Evolutionary conservation across 306 rosid species (phyloP).

Genomic region (Quercus dentata): DNA sequence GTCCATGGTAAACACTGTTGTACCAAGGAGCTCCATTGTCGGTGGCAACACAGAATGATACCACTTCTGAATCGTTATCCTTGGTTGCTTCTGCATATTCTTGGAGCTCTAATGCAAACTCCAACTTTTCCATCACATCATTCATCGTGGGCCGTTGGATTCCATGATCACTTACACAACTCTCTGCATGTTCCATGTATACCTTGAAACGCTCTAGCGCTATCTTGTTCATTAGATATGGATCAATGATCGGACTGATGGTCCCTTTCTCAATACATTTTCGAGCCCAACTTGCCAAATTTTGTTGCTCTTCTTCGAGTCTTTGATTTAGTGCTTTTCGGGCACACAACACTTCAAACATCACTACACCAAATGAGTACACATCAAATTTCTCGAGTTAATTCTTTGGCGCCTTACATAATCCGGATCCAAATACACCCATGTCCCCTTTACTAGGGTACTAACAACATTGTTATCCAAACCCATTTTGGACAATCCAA

Average conservation of each 20-base stretch:
- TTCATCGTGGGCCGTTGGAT: constrained; percentile 52
- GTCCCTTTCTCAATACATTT: constrained; percentile 18
- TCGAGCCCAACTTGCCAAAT: constrained; percentile 12
- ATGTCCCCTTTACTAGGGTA: too few species aligned
- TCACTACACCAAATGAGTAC: constrained; percentile 31
- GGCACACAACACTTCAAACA: constrained; percentile 17
- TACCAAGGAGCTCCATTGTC: not conserved
- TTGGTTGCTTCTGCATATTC: not conserved
- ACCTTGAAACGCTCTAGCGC: constrained; percentile 27
- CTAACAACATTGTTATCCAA: too few species aligned
- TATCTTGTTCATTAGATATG: constrained; percentile 20
- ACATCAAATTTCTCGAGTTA: constrained; percentile 25
- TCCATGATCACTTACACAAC: constrained; percentile 53
- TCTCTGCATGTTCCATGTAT: constrained; percentile 34
- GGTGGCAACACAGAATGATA: not conserved
- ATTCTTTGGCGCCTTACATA: not conserved
- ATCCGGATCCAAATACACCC: constrained; percentile 15
- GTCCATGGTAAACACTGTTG: not conserved
- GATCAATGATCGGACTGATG: constrained; percentile 33
- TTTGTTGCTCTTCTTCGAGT: not conserved
- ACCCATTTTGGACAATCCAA: too few species aligned
- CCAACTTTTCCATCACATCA: constrained; percentile 54
- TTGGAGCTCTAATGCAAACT: constrained; percentile 56
- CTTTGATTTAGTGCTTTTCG: not conserved
- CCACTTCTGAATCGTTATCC: not conserved